Percentiles rank a stretch among this genome's conserved stretches.
Evolutionary conservation across 139 green algal genomes (phyloP).

Genomic region (Tetraselmis chui): DNA sequence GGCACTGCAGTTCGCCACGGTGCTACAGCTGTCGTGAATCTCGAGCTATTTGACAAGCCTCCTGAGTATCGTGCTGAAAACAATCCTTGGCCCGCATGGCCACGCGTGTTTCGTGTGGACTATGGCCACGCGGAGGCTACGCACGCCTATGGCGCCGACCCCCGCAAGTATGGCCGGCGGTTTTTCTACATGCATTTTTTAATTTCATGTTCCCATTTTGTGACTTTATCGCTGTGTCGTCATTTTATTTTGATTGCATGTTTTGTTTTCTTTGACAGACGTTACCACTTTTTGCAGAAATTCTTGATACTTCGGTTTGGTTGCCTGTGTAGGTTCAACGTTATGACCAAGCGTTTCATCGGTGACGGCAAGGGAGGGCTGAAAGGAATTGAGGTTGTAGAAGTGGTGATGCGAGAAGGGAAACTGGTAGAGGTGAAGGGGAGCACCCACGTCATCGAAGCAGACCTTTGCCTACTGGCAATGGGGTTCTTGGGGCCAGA

Average conservation of each 20-base stretch:
- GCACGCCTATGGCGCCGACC: constrained; percentile 68
- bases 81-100: constrained; percentile 96
- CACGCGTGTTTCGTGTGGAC: constrained; percentile 73
- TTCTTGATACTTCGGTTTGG: too few species aligned
- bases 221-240: too few species aligned
- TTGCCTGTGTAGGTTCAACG: too few species aligned
- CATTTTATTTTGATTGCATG: too few species aligned
- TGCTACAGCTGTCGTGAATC: constrained; percentile 72
- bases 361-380: constrained; percentile 64
- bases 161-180: constrained; percentile 82
- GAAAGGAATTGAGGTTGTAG: constrained; percentile 62
- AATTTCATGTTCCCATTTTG: too few species aligned
- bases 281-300: too few species aligned
- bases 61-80: constrained; percentile 52
- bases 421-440: constrained; percentile 69
- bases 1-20: constrained; percentile 77
- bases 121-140: constrained; percentile 91
- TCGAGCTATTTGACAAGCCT: constrained; percentile 87
- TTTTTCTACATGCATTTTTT: too few species aligned
- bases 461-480: constrained; percentile 87
- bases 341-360: constrained; percentile 93
- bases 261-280: too few species aligned
- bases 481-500: constrained; percentile 96
- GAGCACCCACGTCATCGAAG: constrained; percentile 64
- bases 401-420: constrained; percentile 16